These are phyloP conservation scores for Chondrus crispus DNA, from an alignment of 23 red algal genomes.

Conservation along the genomic window DNA sequence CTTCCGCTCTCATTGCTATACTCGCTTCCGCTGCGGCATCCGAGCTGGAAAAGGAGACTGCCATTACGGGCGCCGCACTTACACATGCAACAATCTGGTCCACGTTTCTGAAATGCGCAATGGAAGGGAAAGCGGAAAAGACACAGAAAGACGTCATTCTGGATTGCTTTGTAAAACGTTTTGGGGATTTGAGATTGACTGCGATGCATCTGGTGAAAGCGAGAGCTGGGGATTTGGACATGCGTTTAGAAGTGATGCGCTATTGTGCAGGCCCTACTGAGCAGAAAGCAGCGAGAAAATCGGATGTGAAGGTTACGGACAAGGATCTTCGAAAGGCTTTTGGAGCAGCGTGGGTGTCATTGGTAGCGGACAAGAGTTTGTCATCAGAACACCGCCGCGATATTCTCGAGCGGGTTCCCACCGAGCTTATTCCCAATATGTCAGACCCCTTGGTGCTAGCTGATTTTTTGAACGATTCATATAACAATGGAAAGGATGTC, in stretches of 20 bases:
- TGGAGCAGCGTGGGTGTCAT: constrained; percentile 29
- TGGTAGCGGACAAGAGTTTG: constrained; percentile 5
- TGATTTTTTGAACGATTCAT: constrained; percentile 59
- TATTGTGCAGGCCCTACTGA: not conserved
- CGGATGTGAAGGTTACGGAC: not conserved
- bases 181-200: not conserved
- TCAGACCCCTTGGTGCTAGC: constrained; percentile 54
- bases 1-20: not conserved
- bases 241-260: not conserved
- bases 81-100: not conserved
- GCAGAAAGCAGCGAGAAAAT: not conserved
- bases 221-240: not conserved
- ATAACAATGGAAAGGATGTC: constrained; percentile 8
- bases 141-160: not conserved
- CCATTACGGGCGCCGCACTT: not conserved
- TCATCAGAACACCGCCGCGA: not conserved
- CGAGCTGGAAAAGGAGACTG: not conserved
- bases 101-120: not conserved
- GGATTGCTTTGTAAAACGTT: not conserved
- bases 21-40: not conserved
- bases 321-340: constrained; percentile 2
- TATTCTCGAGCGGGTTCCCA: constrained; percentile 26
- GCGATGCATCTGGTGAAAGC: not conserved
- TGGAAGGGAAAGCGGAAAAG: not conserved
- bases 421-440: constrained; percentile 67